phyloP scores from a whole-genome alignment of 2,329 filamentous ascomycete species.

The Sphaceloma murrayae region DNA sequence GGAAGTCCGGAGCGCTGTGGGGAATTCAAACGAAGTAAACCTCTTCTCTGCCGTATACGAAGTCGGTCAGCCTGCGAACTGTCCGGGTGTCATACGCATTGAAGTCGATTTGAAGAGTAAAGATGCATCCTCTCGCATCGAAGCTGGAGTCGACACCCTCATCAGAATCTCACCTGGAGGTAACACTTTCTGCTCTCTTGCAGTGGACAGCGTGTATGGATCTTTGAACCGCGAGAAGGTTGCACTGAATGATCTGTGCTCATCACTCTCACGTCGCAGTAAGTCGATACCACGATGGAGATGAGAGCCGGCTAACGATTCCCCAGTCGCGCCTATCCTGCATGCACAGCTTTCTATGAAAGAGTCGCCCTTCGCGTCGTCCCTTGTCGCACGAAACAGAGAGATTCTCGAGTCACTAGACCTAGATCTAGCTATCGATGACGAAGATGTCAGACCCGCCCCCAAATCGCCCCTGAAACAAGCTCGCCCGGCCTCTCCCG shows the following conservation, averaged over 20 bases:
- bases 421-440: conserved; percentile 37
- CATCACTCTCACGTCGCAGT: conserved; percentile 66
- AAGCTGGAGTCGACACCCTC: conserved; percentile 58
- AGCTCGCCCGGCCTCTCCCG: conserved; percentile 72
- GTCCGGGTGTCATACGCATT: conserved; percentile 57
- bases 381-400: conserved; percentile 66
- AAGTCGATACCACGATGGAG: conserved; percentile 29
- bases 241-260: conserved; percentile 60
- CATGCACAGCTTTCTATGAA: conserved; percentile 59
- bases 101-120: conserved; percentile 52
- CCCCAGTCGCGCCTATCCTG: conserved; percentile 59
- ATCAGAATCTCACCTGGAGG: conserved; percentile 50
- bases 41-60: conserved; percentile 61
- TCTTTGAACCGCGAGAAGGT: conserved; percentile 66
- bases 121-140: conserved; percentile 15
- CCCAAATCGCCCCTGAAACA: conserved; percentile 19
- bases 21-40: conserved; percentile 46
- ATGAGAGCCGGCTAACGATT: conserved; percentile 28
- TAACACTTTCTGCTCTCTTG: conserved; percentile 48
- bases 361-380: conserved; percentile 54
- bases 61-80: conserved; percentile 58
- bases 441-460: conserved; percentile 22
- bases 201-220: conserved; percentile 57
- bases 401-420: conserved; percentile 62
- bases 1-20: conserved; percentile 63